Base-by-base conservation (phyloP, 2,329 filamentous ascomycete species). In the Colletotrichum cereale region DNA sequence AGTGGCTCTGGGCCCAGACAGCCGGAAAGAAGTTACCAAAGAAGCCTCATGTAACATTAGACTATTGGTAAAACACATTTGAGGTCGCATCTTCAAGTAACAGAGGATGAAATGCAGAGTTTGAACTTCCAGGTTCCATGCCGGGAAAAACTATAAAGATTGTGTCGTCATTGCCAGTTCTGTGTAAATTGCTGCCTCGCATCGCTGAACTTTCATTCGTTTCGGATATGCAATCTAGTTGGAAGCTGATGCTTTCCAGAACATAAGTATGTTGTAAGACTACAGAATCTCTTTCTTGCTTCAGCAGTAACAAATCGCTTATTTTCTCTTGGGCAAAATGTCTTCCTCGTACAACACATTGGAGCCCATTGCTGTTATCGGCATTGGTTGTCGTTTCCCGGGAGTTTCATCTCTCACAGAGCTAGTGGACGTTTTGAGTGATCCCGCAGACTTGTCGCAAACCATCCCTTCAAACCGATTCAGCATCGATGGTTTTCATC, bases 391-490 rank as follows among this genome's bases (percentile, higher is more conserved):
- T 24, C 68, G 68, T 50, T 62, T 71, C 16, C 63, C 63, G 3
- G 68, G 68, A 1, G 63, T 57, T 10, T 42, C 12, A 7, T 62
- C 40, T 2, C 42, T 57, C 0, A 58, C 68, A 5, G 66, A 67
- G 48, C 57, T 67, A 7, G 66, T 26, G 56, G 40, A 62, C 2
- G 26, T 67, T 2, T 12, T 70, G 14, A 18, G 47, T 3, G 7
- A 47, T 11, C 53, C 62, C 5, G 21, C 29, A 21, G 53, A 66
- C 2, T 31, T 66, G 16, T 24, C 40, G 11, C 29, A 38, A 0
- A 81, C 86, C 53, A 71, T 79, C 3, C 75, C 77, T 5, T 57
- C 69, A 31, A 80, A 84, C 16, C 56, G 65, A 16, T 67, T 40
- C 2, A 62, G 31, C 21, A 34, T 44, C 24, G 47, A 67, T 2